Conservation (phyloP, 768 basidiomycete species). For the Lactarius indigo region DNA sequence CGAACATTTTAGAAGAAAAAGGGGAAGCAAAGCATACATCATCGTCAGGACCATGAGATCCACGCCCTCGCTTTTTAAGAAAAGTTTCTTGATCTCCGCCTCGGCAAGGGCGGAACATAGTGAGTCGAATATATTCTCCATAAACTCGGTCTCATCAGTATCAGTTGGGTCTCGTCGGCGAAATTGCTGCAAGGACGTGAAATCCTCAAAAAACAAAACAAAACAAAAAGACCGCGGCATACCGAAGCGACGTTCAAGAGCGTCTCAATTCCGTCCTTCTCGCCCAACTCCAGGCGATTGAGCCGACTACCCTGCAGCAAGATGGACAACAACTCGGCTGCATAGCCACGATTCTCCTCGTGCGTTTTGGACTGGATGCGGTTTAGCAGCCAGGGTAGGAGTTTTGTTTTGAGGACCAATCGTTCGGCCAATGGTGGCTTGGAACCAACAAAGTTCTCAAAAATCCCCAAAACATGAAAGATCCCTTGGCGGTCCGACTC, state of each 20-base stretch:
- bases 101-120: conserved; percentile 85
- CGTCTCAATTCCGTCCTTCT: conserved; percentile 74
- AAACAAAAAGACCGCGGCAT: conserved; percentile 30
- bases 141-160: conserved; percentile 91
- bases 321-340: conserved; percentile 91
- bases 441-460: conserved; percentile 90
- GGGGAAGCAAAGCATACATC: conserved; percentile 55
- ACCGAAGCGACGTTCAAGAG: conserved; percentile 79
- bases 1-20: conserved; percentile 1
- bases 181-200: conserved; percentile 59
- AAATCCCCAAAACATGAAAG: conserved; percentile 90
- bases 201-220: conserved; percentile 12
- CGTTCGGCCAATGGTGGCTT: conserved; percentile 69
- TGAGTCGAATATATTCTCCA: conserved; percentile 94
- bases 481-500: conserved; percentile 90
- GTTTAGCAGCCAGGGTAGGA: conserved; percentile 75
- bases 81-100: conserved; percentile 70
- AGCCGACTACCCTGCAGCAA: conserved; percentile 69
- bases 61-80: conserved; percentile 88
- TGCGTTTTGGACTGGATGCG: conserved; percentile 70
- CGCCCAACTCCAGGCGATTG: conserved; percentile 67
- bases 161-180: conserved; percentile 80
- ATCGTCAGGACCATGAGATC: conserved; percentile 99
- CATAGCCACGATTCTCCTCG: conserved; percentile 90
- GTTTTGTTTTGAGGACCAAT: conserved; percentile 69